Evolutionary conservation across 345 rosid species (phyloP), one percentile per base, ranked within the genome.

Genomic region (Draba incana): DNA sequence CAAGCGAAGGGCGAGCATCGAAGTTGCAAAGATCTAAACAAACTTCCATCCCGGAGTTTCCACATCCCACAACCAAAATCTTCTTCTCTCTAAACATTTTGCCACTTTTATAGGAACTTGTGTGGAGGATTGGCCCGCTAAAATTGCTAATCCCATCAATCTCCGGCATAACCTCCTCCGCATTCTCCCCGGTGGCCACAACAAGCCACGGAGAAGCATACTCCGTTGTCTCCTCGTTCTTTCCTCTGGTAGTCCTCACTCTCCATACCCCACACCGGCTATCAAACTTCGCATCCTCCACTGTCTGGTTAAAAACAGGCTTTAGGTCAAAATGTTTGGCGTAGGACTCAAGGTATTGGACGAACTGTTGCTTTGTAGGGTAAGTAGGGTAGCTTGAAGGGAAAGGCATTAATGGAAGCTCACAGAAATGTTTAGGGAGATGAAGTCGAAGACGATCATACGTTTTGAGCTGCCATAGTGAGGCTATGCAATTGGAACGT

Each of bases 1-100:
- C 90, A 15, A 92, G 81, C 54, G 87, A 83, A 3, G 97, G 89
- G 28, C 39, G 77, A 58, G 93, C 88, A 62, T 67, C 75, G 57
- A 74, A 77, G 77, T 89, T 85, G 87, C 88, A 84, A 61, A 92
- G 95, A 70, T 92, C 98, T 80, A 92, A 84, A 68, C 83, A 78
- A 43, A 92, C 87, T 77, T 92, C 96, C 98, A 92, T 90, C 51
- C 98, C 98, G 0, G 98, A 92, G 75, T 92, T 92, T 13, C 97
- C 98, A 80, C 97, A 92, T 2, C 98, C 98, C 38, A 92, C 88
- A 1, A 90, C 98, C 77, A 92, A 79, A 39, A 90, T 92, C 11
- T 41, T 78, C 76, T 82, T 83, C 31, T 73, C 83, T 9, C 66
- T 38, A 48, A 88, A 85, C 63, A 69, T 6, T 23, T 84, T 83